A percentile compares a stretch with the other conserved stretches of the same genome.
Conservation (phyloP, 805 yeast species). For the Candida maesae region DNA sequence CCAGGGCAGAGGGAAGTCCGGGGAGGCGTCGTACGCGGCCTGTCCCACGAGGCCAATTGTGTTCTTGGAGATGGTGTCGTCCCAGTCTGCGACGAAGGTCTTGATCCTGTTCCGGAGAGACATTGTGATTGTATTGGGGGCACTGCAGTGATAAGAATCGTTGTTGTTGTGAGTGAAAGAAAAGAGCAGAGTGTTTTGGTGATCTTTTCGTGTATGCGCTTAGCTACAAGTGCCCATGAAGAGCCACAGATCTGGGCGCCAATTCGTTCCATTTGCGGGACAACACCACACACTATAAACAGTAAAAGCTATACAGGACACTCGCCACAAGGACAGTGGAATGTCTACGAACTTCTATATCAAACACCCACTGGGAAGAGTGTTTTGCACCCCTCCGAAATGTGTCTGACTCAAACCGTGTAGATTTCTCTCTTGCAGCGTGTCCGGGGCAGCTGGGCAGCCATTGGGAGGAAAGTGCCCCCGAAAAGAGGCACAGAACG, state of each 20-base stretch:
- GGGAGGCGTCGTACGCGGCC: constrained; percentile 40
- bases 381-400: constrained; percentile 4
- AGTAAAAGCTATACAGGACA: too few species aligned
- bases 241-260: too few species aligned
- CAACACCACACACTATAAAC: neutral
- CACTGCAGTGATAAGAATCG: too few species aligned
- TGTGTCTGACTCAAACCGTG: constrained; percentile 33
- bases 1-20: constrained; percentile 37
- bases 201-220: too few species aligned
- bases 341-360: constrained; percentile 32
- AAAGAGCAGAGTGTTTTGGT: too few species aligned
- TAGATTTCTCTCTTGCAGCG: constrained; percentile 26
- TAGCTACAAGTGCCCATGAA: too few species aligned
- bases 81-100: constrained; percentile 55
- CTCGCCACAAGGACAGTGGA: neutral
- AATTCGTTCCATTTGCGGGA: neutral
- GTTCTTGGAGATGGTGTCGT: constrained; percentile 61
- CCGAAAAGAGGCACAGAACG: neutral
- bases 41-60: constrained; percentile 50
- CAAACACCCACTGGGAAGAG: constrained; percentile 27
- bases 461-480: neutral
- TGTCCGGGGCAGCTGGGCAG: constrained; percentile 4
- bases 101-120: constrained; percentile 6
- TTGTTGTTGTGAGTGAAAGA: too few species aligned
- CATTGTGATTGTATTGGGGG: neutral